These are phyloP conservation scores for Akanthomyces lecanii DNA, from an alignment of 2,329 filamentous ascomycete species.

Conservation along the genomic window DNA sequence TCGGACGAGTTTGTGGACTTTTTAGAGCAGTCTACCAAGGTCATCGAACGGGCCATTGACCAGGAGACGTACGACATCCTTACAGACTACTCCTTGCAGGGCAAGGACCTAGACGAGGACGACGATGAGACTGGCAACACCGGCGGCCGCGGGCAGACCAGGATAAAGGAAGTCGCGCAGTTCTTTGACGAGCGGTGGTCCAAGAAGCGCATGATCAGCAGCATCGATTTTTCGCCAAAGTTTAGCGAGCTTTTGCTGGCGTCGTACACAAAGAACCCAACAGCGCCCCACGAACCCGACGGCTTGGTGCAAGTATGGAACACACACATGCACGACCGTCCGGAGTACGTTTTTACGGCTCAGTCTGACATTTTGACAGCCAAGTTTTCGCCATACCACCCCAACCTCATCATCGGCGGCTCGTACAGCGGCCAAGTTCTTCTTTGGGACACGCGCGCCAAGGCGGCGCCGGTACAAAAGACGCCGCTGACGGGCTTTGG, in stretches of 20 bases:
- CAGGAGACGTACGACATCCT: constrained; percentile 90
- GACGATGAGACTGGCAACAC: constrained; percentile 71
- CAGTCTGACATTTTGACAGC: constrained; percentile 93
- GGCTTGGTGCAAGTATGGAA: constrained; percentile 97
- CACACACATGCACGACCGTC: constrained; percentile 84
- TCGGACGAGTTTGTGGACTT: constrained; percentile 95
- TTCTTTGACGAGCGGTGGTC: constrained; percentile 96
- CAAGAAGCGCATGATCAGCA: constrained; percentile 95
- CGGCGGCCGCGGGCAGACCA: constrained; percentile 65
- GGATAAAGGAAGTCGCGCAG: constrained; percentile 82
- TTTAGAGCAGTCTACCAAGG: constrained; percentile 91
- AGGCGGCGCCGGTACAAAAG: constrained; percentile 87
- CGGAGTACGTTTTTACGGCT: constrained; percentile 94
- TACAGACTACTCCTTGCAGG: constrained; percentile 85
- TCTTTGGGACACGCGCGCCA: constrained; percentile 92
- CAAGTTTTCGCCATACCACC: constrained; percentile 98
- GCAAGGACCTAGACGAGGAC: constrained; percentile 71
- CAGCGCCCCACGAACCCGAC: constrained; percentile 88
- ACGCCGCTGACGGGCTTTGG: constrained; percentile 92
- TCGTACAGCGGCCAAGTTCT: constrained; percentile 96
- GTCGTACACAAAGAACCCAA: constrained; percentile 95
- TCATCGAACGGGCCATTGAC: constrained; percentile 91
- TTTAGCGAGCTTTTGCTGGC: constrained; percentile 90
- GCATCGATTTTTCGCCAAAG: constrained; percentile 92
- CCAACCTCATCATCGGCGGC: constrained; percentile 91